These are phyloP conservation scores for Mycena haematopus DNA, from an alignment of 768 basidiomycete genomes.

Conservation along the genomic window DNA sequence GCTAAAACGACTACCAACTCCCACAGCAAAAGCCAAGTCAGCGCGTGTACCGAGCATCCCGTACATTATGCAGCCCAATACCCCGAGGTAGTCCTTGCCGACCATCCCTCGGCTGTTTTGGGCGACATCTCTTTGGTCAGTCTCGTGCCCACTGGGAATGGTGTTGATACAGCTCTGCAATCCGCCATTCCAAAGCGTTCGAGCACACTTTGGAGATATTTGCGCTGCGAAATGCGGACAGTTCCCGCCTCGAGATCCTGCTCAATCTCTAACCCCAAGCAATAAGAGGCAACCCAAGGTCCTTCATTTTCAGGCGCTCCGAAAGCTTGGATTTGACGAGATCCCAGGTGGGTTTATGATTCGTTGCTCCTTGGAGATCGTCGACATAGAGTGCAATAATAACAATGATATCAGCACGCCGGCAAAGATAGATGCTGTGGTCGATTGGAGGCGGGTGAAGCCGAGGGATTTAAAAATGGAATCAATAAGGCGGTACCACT, in stretches of 20 bases:
- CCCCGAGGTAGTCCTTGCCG: not conserved
- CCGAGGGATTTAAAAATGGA: not conserved
- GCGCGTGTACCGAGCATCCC: not conserved
- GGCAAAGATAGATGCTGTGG: no score
- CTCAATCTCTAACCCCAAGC: not conserved
- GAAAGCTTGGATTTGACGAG: not conserved
- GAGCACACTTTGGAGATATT: not conserved
- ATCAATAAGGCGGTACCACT: constrained; percentile 5
- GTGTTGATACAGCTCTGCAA: not conserved
- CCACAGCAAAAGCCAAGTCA: not conserved
- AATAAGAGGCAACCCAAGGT: not conserved
- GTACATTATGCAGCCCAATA: not conserved
- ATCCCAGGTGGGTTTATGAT: not conserved
- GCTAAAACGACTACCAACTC: not conserved
- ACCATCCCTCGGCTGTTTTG: constrained; percentile 5
- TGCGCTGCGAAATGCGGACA: constrained; percentile 2
- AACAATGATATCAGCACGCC: not conserved
- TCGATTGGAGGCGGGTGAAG: constrained; percentile 4
- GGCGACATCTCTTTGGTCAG: not conserved
- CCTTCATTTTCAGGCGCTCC: constrained; percentile 5
- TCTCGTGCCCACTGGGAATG: constrained; percentile 2
- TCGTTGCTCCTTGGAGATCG: not conserved
- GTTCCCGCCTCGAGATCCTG: constrained; percentile 2
- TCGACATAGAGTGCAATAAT: constrained; percentile 3
- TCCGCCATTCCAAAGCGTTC: constrained; percentile 1